Conservation (phyloP, 1,284 basidiomycete genomes). For the Chalciporus sp. region DNA sequence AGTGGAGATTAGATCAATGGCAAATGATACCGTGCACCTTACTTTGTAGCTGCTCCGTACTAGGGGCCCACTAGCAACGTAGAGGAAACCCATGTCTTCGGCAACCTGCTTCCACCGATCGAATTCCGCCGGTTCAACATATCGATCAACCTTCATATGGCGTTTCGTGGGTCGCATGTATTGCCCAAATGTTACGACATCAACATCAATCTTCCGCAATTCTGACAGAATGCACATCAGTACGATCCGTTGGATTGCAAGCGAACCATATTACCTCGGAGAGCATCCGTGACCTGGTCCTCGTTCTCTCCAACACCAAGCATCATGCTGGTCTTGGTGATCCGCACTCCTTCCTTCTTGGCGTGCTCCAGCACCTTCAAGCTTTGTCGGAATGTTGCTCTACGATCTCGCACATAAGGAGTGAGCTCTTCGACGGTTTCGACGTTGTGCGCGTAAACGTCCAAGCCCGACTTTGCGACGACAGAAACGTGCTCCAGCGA, state of each 20-base stretch:
- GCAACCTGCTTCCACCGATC: constrained; percentile 89
- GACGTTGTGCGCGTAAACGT: constrained; percentile 98
- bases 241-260: neutral
- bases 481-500: constrained; percentile 73
- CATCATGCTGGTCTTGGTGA: constrained; percentile 99
- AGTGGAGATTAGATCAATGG: constrained; percentile 9
- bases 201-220: constrained; percentile 85
- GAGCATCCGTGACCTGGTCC: constrained; percentile 81
- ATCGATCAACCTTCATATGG: constrained; percentile 99
- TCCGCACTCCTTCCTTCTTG: constrained; percentile 78
- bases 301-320: constrained; percentile 93
- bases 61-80: constrained; percentile 95
- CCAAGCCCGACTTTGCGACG: constrained; percentile 90
- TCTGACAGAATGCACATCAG: constrained; percentile 48
- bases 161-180: constrained; percentile 99
- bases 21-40: constrained; percentile 20
- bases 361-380: constrained; percentile 84
- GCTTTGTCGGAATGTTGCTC: constrained; percentile 92
- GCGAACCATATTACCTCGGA: constrained; percentile 63
- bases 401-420: constrained; percentile 92
- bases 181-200: constrained; percentile 99
- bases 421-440: constrained; percentile 95
- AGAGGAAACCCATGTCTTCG: constrained; percentile 94
- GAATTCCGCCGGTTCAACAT: constrained; percentile 94
- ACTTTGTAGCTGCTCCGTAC: constrained; percentile 98